Evolutionary conservation across 148 eudicot genomes (phyloP).

Genomic region (Rhododendron henanense): DNA sequence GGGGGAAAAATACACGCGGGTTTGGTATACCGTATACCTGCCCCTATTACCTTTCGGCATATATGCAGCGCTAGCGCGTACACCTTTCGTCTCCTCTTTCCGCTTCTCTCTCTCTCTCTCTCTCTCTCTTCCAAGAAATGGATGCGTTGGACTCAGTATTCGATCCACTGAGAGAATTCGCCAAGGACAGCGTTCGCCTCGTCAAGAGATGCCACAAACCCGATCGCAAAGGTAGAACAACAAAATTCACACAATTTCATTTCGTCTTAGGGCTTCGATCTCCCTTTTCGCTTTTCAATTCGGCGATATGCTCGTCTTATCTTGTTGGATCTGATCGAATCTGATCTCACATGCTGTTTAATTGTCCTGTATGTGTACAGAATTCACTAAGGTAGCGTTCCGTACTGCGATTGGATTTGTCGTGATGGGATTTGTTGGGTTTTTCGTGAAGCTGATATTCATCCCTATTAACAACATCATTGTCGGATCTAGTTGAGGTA

Average conservation of each 20-base stretch:
- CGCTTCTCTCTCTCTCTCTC: not conserved
- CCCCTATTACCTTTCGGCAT: not conserved
- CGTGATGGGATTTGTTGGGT: slow-evolving; percentile 74
- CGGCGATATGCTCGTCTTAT: too few relatives aligned
- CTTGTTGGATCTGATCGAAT: slow-evolving; percentile 3
- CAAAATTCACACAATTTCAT: not conserved
- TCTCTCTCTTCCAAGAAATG: slow-evolving; percentile 14
- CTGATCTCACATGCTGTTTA: not conserved
- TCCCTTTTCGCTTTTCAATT: not conserved
- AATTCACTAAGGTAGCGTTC: slow-evolving; percentile 65
- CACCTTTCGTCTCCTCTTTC: not conserved
- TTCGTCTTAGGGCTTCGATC: not conserved
- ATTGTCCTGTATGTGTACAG: slow-evolving; percentile 12
- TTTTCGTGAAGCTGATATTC: slow-evolving; percentile 65
- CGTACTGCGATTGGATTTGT: slow-evolving; percentile 67
- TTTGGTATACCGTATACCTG: not conserved
- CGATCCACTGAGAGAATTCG: slow-evolving; percentile 56
- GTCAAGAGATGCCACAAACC: slow-evolving; percentile 64
- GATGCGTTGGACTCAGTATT: slow-evolving; percentile 45
- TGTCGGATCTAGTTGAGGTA: slow-evolving; percentile 50
- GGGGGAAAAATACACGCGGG: not conserved
- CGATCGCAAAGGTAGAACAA: slow-evolving; percentile 45
- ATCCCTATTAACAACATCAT: slow-evolving; percentile 67
- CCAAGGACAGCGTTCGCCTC: slow-evolving; percentile 53
- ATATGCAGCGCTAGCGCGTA: not conserved